Percentiles rank a stretch among this genome's conserved stretches.
Conservation (phyloP, 345 rosid genomes). For the Brassica napus region DNA sequence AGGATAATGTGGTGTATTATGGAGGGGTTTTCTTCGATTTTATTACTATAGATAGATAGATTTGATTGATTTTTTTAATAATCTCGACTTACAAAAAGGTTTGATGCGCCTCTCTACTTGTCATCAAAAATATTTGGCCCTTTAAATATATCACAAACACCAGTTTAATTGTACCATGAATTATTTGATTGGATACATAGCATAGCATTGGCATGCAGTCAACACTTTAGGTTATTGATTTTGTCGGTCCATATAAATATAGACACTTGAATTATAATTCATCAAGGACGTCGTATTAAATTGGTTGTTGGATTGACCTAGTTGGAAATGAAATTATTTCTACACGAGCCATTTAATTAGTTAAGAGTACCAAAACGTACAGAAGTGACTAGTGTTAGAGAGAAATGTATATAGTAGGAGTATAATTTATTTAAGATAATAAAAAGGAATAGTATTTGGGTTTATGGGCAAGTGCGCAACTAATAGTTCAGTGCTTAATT, state of each 20-base stretch:
- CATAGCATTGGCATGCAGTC: no score
- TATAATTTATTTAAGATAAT: background rate
- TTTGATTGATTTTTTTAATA: no score
- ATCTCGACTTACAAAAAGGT: no score
- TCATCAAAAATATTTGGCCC: no score
- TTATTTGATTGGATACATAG: no score
- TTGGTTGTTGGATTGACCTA: slow-evolving; percentile 37
- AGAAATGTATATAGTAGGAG: background rate
- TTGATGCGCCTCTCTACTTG: no score
- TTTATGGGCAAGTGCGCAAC: slow-evolving; percentile 39
- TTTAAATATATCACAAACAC: no score
- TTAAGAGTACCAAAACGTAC: slow-evolving; percentile 23
- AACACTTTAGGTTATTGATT: no score
- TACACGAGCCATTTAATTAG: slow-evolving; percentile 27
- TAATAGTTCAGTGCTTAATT: slow-evolving; percentile 41
- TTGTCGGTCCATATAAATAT: background rate
- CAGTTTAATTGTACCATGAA: no score
- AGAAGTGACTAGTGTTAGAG: background rate
- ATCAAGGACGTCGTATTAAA: slow-evolving; percentile 21
- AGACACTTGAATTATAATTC: background rate
- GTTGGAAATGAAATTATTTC: slow-evolving; percentile 23
- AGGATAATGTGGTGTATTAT: no score
- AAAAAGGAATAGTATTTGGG: slow-evolving; percentile 3
- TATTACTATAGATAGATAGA: no score
- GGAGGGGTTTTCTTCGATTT: no score